Base-by-base conservation (phyloP, 805 yeast genomes). In the Debaryomyces hansenii region DNA sequence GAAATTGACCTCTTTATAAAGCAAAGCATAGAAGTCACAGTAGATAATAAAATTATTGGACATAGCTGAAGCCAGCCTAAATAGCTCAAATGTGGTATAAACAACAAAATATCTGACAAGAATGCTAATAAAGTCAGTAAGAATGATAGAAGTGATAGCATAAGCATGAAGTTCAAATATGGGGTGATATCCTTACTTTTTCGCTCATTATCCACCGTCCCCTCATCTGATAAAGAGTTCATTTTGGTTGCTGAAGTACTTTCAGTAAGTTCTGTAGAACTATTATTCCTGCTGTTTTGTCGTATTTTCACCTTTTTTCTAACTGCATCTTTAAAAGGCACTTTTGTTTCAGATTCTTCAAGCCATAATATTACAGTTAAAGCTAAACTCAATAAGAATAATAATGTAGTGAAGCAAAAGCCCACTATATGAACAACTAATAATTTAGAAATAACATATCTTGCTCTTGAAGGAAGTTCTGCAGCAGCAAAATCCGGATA, bases 1-100 rank as follows among this genome's bases (percentile, higher is more conserved):
- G 78, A 74, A 4, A 82, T 78, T 0, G 87, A 77, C 54, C 96
- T 72, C 58, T 91, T 80, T 72, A 85, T 75, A 44, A 87, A 75
- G 62, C 96, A 89, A 15, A 87, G 65, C 52, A 84, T 61, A 1
- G 90, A 77, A 1, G 89, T 83, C 24, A 81, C 74, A 1, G 84
- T 51, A 0, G 92, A 85, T 39, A 84, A 72, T 28, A 84, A 62
- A 1, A 85, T 78, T 0, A 94, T 80, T 1, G 92, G 79, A 0
- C 81, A 82, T 20, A 91, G 68, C 48, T 87, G 78, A 42, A 86
- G 69, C 97, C 97, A 92, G 20, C 96, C 96, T 38, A 85, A 78
- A 83, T 90, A 90, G 44, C 81, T 77, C 45, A 92, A 67, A 58
- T 83, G 82, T 2, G 91, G 87, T 1, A 84, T 77, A 57, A 92